Evolutionary conservation across 108 stramenopile species (phyloP), one percentile per base, ranked within the genome.

Genomic region (Nitzschia sp.): DNA sequence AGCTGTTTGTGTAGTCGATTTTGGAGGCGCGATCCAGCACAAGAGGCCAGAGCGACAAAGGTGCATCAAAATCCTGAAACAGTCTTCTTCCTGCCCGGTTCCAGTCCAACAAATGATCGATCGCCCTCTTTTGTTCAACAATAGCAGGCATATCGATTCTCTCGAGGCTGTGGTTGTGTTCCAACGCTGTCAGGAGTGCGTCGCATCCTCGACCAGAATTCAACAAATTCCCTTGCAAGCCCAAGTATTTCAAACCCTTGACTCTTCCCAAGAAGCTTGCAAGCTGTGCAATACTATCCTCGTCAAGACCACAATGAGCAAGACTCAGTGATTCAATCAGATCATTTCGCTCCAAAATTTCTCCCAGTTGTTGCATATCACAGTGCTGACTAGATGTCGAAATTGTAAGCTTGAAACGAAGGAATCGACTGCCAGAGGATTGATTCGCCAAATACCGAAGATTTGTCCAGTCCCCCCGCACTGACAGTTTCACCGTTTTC

Each of bases 291-390:
- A 41, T 3, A 25, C 19, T 22, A 13, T 60, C 59, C 9, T 60
- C 59, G 21, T 41, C 33, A 17, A 38, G 35, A 19, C 34, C 59
- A 6, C 22, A 25, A 41, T 38, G 35, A 6, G 35, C 29, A 9
- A 60, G 36, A 60, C 33, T 34, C 9, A 60, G 15, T 21, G 34
- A 9, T 13, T 16, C 36, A 22, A 60, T 60, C 9, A 3, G n/a
- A 13, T 30, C 22, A 23, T 60, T 60, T 3, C 11, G 31, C 5
- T 34, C 33, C 22, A 38, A 9, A 21, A 41, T 38, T 60, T 38
- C 33, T 41, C 59, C 59, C 16, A 60, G 21, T 34, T 35, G n/a
- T 8, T 60, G 26, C 59, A 60, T 41, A 28, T 60, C 59, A 16
- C 48, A 50, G 21, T 21, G 19, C 19, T 50, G 19, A 21, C 48